phyloP scores from a whole-genome alignment of 192 early-diverging fungal species.

The Coemansia reversa region DNA sequence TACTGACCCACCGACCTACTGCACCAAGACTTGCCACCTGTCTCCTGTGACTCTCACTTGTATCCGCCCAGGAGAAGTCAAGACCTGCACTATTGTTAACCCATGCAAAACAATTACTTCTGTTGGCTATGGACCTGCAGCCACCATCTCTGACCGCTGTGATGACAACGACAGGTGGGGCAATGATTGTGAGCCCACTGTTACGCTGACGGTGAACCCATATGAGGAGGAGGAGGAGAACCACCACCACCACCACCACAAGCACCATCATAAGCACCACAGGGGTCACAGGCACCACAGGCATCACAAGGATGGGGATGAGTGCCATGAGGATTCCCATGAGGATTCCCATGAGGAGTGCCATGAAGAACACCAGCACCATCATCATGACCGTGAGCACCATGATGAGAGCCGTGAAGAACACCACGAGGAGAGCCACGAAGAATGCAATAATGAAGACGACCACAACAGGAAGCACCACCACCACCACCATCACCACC shows the following conservation, averaged over 20 bases:
- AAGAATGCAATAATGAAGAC: neutral
- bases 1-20: conserved; percentile 19
- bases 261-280: conserved; percentile 34
- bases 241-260: neutral
- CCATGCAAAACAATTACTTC: conserved; percentile 41
- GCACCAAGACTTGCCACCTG: conserved; percentile 52
- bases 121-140: conserved; percentile 24
- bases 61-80: conserved; percentile 43
- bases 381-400: conserved; percentile 24
- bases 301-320: conserved; percentile 10
- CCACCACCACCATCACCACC: conserved; percentile 27
- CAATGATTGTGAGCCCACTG: conserved; percentile 34
- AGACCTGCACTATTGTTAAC: conserved; percentile 49
- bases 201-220: conserved; percentile 50
- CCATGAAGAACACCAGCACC: conserved; percentile 12
- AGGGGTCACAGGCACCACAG: conserved; percentile 10
- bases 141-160: conserved; percentile 25
- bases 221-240: conserved; percentile 20
- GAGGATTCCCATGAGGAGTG: conserved; percentile 15
- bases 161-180: neutral
- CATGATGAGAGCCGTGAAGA: conserved; percentile 10
- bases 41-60: conserved; percentile 46
- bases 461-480: conserved; percentile 19
- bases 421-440: conserved; percentile 7
- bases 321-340: conserved; percentile 20